Percentiles rank a stretch among this genome's conserved stretches.
Conservation (phyloP, 352 stramenopile species). For the Globisporangium middletonii region DNA sequence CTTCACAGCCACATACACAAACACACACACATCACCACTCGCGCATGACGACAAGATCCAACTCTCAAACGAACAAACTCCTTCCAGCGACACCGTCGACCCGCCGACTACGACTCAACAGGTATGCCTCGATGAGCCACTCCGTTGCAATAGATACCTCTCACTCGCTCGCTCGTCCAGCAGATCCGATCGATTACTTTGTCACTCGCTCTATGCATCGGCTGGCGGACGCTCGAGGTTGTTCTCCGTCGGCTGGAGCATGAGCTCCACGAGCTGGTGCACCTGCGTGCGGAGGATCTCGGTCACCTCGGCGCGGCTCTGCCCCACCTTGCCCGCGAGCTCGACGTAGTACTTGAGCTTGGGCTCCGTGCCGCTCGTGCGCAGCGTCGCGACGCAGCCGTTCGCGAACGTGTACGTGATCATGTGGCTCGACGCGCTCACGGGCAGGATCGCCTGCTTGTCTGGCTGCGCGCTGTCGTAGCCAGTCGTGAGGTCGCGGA, state of each 20-base stretch:
- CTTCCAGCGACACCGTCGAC: neutral
- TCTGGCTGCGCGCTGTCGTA: slow-evolving; percentile 86
- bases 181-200: neutral
- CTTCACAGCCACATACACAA: neutral
- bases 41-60: neutral
- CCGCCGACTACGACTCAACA: neutral
- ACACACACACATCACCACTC: neutral
- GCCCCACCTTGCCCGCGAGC: slow-evolving; percentile 59
- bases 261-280: slow-evolving; percentile 67
- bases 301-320: slow-evolving; percentile 56
- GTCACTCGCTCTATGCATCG: slow-evolving; percentile 16
- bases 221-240: slow-evolving; percentile 50
- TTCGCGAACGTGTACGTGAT: slow-evolving; percentile 96
- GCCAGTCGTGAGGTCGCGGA: slow-evolving; percentile 87
- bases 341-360: slow-evolving; percentile 99
- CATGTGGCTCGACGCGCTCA: slow-evolving; percentile 92
- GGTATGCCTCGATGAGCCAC: no score
- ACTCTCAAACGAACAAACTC: neutral
- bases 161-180: neutral
- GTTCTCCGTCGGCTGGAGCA: slow-evolving; percentile 80
- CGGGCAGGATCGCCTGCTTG: slow-evolving; percentile 88
- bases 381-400: slow-evolving; percentile 94
- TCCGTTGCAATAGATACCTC: neutral
- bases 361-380: slow-evolving; percentile 97
- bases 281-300: slow-evolving; percentile 57